Conservation (phyloP, 495 filamentous ascomycete species). For the Usnea hakonensis region DNA sequence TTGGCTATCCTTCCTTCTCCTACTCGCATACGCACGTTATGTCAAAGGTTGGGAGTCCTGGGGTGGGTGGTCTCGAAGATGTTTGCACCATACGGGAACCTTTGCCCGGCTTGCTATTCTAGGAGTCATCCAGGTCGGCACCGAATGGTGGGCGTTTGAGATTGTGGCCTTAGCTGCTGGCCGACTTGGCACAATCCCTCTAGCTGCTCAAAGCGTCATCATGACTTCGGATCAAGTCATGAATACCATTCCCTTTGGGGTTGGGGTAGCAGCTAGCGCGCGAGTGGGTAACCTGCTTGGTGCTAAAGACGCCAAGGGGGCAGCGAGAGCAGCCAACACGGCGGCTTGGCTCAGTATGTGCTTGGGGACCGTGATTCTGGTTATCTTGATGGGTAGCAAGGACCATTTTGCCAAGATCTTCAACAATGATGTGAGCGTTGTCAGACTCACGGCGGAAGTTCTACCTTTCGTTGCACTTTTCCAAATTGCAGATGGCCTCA, state of each 20-base stretch:
- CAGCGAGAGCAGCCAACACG: slow-evolving; percentile 65
- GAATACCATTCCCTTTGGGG: slow-evolving; percentile 87
- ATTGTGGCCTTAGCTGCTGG: slow-evolving; percentile 90
- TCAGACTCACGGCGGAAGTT: slow-evolving; percentile 70
- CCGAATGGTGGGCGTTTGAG: slow-evolving; percentile 95
- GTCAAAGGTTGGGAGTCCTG: slow-evolving; percentile 68
- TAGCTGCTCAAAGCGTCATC: slow-evolving; percentile 85
- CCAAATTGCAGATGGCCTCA: slow-evolving; percentile 86
- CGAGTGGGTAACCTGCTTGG: slow-evolving; percentile 81
- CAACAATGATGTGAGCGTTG: slow-evolving; percentile 68
- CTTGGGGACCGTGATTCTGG: slow-evolving; percentile 61
- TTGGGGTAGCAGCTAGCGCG: slow-evolving; percentile 75
- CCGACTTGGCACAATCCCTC: slow-evolving; percentile 68
- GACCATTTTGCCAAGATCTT: slow-evolving; percentile 76
- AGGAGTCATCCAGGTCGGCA: slow-evolving; percentile 83
- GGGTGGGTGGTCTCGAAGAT: slow-evolving; percentile 68
- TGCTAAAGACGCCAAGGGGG: slow-evolving; percentile 57
- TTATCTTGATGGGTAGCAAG: slow-evolving; percentile 62
- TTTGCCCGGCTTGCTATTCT: slow-evolving; percentile 72
- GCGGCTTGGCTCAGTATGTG: slow-evolving; percentile 68
- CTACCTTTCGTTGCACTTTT: slow-evolving; percentile 89
- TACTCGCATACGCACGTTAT: slow-evolving; percentile 69
- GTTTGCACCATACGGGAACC: slow-evolving; percentile 56
- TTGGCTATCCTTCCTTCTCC: slow-evolving; percentile 74
- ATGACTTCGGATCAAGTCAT: slow-evolving; percentile 93